Evolutionary conservation across 2,329 filamentous ascomycete genomes (phyloP).

Genomic region (Aureobasidium sp.): DNA sequence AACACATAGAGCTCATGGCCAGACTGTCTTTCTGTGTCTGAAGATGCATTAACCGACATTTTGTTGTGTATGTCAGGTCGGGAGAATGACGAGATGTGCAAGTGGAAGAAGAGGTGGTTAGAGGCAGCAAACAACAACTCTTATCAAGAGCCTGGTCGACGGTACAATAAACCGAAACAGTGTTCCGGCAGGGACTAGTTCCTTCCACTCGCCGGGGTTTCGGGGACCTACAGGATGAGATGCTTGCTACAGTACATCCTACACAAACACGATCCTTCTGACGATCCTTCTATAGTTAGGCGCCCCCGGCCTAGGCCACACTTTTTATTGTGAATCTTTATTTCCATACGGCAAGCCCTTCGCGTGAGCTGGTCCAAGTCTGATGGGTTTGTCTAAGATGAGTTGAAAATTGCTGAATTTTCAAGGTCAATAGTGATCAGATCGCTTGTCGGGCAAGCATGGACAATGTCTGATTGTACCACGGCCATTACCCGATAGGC

Average conservation of each 20-base stretch:
- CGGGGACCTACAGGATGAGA: conserved; percentile 2
- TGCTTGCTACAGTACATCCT: background rate
- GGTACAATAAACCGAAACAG: background rate
- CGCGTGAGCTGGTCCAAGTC: background rate
- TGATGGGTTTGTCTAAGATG: background rate
- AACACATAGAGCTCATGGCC: conserved; percentile 36
- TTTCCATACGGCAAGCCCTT: background rate
- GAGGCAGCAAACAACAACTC: background rate
- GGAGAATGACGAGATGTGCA: background rate
- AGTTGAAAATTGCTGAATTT: background rate
- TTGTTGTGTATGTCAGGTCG: background rate
- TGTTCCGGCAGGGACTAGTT: background rate
- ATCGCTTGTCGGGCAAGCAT: background rate
- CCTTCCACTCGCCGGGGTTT: background rate
- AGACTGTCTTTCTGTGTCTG: conserved; percentile 8
- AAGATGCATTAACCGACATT: background rate
- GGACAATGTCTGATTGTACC: background rate
- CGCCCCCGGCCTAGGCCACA: background rate
- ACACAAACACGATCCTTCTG: background rate
- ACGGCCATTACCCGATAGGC: background rate
- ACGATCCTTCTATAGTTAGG: background rate
- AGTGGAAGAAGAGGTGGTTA: background rate
- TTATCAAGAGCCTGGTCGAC: background rate
- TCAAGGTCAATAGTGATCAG: background rate
- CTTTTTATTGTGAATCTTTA: background rate